Conservation (phyloP, 176 grass and related monocot genomes). For the Paspalum notatum region DNA sequence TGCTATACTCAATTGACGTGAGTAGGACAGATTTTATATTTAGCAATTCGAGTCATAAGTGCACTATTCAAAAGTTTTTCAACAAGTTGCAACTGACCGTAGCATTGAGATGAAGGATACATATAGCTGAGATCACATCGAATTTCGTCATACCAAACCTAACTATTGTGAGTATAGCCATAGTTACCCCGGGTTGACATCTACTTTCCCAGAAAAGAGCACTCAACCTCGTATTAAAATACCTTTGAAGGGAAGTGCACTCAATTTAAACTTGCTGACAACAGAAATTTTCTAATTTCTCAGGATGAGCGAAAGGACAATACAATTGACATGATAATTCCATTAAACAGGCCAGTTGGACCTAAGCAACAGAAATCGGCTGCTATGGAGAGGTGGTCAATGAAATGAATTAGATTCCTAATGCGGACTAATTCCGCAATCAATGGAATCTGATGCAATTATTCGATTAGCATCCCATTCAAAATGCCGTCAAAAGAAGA, state of each 20-base stretch:
- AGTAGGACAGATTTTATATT: too few species aligned
- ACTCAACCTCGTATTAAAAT: conserved; percentile 8
- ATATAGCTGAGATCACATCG: too few species aligned
- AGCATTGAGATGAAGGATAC: too few species aligned
- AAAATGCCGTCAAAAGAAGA: conserved; percentile 48
- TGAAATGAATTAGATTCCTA: conserved; percentile 67
- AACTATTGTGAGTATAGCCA: not conserved
- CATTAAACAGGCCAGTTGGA: conserved; percentile 51
- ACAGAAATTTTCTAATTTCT: conserved; percentile 30
- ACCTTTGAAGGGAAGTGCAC: conserved; percentile 17
- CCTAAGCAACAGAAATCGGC: conserved; percentile 36
- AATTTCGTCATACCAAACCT: not conserved
- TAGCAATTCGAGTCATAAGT: too few species aligned
- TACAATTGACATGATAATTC: conserved; percentile 52
- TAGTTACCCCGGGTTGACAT: not conserved
- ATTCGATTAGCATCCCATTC: conserved; percentile 54
- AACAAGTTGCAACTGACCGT: too few species aligned
- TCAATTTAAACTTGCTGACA: conserved; percentile 25
- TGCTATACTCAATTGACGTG: too few species aligned
- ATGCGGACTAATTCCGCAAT: conserved; percentile 42
- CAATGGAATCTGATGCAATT: conserved; percentile 55
- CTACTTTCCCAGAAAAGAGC: not conserved
- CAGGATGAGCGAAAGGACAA: conserved; percentile 29
- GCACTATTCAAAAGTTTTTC: too few species aligned
- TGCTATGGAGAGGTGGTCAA: conserved; percentile 41